These are phyloP conservation scores for Panicum virgatum DNA, from an alignment of 202 grass and related monocot species.

Conservation along the genomic window DNA sequence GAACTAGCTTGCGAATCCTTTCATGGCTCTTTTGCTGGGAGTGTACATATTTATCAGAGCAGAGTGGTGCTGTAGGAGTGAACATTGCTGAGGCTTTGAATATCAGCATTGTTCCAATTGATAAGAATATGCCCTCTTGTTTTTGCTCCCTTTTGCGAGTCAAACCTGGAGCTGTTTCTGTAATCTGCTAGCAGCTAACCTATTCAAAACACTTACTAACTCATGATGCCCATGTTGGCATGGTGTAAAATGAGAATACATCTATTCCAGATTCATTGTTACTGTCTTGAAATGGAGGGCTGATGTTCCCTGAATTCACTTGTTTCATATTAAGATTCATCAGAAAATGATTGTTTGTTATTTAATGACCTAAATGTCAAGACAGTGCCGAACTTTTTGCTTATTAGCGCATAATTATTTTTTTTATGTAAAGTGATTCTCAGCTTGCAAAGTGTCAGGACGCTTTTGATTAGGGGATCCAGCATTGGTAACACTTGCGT, in stretches of 20 bases:
- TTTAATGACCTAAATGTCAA: background rate
- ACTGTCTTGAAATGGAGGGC: background rate
- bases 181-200: background rate
- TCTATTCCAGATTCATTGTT: background rate
- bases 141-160: constrained; percentile 16
- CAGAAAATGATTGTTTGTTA: background rate
- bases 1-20: constrained; percentile 5
- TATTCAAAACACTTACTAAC: constrained; percentile 16
- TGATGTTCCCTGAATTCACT: background rate
- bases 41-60: constrained; percentile 63
- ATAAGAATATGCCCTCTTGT: constrained; percentile 17
- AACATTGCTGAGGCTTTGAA: background rate
- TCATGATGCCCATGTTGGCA: background rate
- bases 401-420: background rate
- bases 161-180: constrained; percentile 18
- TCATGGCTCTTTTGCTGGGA: constrained; percentile 3
- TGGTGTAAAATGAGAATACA: background rate
- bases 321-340: background rate
- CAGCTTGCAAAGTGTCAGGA: background rate
- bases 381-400: background rate
- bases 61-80: background rate
- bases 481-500: too few species aligned
- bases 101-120: background rate
- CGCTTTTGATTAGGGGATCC: background rate
- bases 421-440: background rate